A percentile compares a stretch with the other conserved stretches of the same genome.
Evolutionary conservation across 192 early-diverging fungal species (phyloP).

Genomic region (Chytriomyces sp.): DNA sequence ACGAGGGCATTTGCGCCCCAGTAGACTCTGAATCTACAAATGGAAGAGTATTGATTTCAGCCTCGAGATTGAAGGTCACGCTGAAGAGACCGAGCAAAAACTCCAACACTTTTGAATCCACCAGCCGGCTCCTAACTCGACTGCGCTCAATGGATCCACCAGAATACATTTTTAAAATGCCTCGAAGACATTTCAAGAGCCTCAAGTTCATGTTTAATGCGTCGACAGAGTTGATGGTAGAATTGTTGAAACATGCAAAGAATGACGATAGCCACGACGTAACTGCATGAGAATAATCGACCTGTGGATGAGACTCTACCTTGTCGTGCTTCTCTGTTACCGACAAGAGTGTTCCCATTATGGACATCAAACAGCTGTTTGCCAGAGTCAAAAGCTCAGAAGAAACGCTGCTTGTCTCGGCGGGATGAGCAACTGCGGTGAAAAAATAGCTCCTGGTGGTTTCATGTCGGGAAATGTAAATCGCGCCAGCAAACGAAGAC

Average conservation of each 20-base stretch:
- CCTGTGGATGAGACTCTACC: background rate
- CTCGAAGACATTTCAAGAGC: slow-evolving; percentile 3
- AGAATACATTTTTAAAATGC: slow-evolving; percentile 10
- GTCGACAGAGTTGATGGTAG: background rate
- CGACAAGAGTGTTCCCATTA: slow-evolving; percentile 6
- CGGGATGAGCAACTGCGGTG: background rate
- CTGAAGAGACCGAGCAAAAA: background rate
- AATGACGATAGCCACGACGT: slow-evolving; percentile 7
- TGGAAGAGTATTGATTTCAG: too few species aligned
- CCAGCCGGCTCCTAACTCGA: slow-evolving; percentile 6
- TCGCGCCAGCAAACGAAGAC: background rate
- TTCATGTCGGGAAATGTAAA: background rate
- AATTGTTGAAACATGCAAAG: background rate
- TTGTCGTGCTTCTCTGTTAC: background rate
- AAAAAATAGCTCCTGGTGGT: background rate
- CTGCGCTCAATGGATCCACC: slow-evolving; percentile 13
- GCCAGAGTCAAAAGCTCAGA: slow-evolving; percentile 6
- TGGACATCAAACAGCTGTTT: background rate
- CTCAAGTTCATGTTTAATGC: background rate
- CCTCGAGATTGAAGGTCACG: background rate
- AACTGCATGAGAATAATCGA: too few species aligned
- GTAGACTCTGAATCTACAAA: too few species aligned
- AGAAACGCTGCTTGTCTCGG: background rate
- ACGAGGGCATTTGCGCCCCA: background rate
- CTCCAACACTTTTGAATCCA: slow-evolving; percentile 7